These are phyloP conservation scores for Phytophthora hybrid DNA, from an alignment of 352 stramenopile species.

Conservation along the genomic window DNA sequence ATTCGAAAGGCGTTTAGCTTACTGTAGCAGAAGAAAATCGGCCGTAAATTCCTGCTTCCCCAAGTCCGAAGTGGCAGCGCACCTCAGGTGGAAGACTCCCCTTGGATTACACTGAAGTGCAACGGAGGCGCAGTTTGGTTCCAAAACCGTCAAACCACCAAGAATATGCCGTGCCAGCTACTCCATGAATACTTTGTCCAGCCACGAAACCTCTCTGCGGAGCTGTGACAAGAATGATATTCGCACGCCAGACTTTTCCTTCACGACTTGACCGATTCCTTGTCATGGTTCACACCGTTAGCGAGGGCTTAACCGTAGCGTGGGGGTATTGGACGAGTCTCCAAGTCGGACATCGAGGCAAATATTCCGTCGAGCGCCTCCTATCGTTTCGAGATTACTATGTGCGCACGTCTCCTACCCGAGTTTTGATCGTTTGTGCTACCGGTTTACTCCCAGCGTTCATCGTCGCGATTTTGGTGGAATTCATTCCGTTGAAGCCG, in stretches of 20 bases:
- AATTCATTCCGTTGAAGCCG: conserved; percentile 38
- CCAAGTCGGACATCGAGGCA: conserved; percentile 21
- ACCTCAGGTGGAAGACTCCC: too few species aligned
- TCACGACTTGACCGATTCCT: not conserved
- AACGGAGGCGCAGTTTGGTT: too few species aligned
- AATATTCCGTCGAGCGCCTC: conserved; percentile 26
- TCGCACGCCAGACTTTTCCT: not conserved
- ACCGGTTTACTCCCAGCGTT: conserved; percentile 27
- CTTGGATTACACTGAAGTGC: too few species aligned
- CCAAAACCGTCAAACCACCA: too few species aligned
- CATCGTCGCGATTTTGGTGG: conserved; percentile 16
- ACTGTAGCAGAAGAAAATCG: too few species aligned
- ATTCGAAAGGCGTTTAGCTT: too few species aligned
- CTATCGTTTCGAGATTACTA: conserved; percentile 28
- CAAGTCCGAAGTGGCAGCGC: too few species aligned
- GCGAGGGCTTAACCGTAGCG: not conserved
- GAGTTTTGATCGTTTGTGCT: conserved; percentile 14
- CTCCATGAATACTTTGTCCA: too few species aligned
- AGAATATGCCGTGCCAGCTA: too few species aligned
- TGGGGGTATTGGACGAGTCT: conserved; percentile 4
- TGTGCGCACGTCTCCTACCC: not conserved
- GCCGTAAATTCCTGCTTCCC: too few species aligned
- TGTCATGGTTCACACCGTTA: not conserved
- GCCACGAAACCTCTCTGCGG: too few species aligned
- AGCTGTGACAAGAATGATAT: not conserved